Base-by-base conservation (phyloP, 441 rosid genomes). In the Capsella rubella region DNA sequence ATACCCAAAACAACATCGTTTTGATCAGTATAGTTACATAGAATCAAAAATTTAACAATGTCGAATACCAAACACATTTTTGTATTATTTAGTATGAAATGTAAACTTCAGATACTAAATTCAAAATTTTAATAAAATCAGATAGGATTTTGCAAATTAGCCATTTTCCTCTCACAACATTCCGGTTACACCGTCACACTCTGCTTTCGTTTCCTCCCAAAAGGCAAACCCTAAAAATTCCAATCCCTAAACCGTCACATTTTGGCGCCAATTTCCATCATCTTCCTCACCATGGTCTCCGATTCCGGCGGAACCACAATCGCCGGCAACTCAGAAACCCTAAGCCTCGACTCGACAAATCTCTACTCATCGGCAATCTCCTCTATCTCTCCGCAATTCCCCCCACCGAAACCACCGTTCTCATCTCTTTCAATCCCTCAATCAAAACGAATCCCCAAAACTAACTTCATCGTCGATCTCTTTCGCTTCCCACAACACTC, bases 381-480 rank as follows among this genome's bases (percentile, higher is more conserved):
- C 55, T 79, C 83, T 35, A 49, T 61, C 12, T 58, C 65, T 46
- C 10, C 74, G 13, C 54, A 16, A 2, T 13, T 32, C 6, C 61
- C 70, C n/a, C 57, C 73, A 60, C 62, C 66, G 46, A 9, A 77
- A 39, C 72, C 78, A 72, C 37, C 58, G 47, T 63, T 69, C 32
- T 64, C 82, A 56, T 46, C 83, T 74, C 77, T 75, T 65, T 78
- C 85, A 29, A 27, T 77, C 52, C 93, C 89, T 54, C 81, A 70
- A 4, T 85, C 91, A 32, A 91, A 91, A 66, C 81, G 78, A 76
- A 85, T 94, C 66, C 96, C 96, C 7, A 80, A 79, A 8, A 91
- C 97, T 29, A 90, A 86, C 70, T 94, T 94, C 81, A 82, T 84
- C 74, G 71, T 94, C 79, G 98, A 94, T 60, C 83, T 86, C 39